phyloP scores from a whole-genome alignment of 176 grass and related monocot genomes.

The Avena insularis region DNA sequence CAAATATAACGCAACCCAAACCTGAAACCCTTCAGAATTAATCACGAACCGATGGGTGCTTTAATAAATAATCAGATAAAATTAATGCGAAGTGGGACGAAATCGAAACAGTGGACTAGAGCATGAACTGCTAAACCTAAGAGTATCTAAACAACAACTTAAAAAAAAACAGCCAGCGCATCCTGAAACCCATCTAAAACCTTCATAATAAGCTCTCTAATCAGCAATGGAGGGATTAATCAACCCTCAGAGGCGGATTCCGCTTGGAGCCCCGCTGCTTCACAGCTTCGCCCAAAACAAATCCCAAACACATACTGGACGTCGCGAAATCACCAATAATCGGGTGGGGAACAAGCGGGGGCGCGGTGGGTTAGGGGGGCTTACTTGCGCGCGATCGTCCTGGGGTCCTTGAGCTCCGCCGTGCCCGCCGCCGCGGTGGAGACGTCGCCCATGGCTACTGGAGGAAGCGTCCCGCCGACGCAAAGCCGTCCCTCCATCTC shows the following conservation, averaged over 20 bases:
- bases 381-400: constrained; percentile 79
- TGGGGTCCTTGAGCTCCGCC: constrained; percentile 57
- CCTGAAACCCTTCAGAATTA: neutral
- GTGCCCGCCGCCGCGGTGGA: constrained; percentile 31
- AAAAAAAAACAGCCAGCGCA: neutral
- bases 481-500: neutral
- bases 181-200: constrained; percentile 42
- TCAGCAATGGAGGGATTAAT: neutral
- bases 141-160: neutral
- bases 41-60: neutral
- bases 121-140: constrained; percentile 5
- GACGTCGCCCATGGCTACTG: constrained; percentile 51
- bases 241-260: neutral
- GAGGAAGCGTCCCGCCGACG: constrained; percentile 36
- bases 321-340: neutral
- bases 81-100: neutral
- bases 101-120: neutral
- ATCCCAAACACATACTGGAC: neutral
- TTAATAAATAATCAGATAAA: neutral
- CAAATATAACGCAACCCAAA: neutral
- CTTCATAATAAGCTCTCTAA: neutral
- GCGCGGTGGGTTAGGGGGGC: neutral
- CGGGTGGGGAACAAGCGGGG: neutral
- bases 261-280: neutral
- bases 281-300: neutral